Evolutionary conservation across 2,329 filamentous ascomycete genomes (phyloP), one percentile per base, ranked within the genome.

Genomic region (Verticillium zaregamsianum): DNA sequence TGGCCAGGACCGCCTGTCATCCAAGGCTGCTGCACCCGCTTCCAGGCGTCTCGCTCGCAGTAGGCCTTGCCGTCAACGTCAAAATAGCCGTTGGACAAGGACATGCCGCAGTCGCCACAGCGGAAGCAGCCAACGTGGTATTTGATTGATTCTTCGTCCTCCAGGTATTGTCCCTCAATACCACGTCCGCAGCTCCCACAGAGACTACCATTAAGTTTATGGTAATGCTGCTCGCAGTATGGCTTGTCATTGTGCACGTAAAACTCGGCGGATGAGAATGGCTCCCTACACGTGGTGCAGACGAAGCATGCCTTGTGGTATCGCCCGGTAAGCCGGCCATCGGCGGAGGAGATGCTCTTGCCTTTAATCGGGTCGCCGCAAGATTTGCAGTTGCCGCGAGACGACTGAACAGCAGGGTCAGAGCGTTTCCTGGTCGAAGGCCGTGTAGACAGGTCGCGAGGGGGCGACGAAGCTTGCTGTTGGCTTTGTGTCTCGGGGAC

Each of bases 231-330:
- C 67, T 92, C 90, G 75, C 95, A 98, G 76, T 94, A 97, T 0
- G 95, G 95, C 63, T 87, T 83, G 76, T 99, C 92, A 66, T 90
- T 79, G 63, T 93, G 85, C 12, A 99, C 93, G 73, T 99, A 99
- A 69, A 98, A 98, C 63, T 95, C 93, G 1, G 92, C 86, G 0
- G 93, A 96, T 23, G 88, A 81, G 71, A 98, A 99, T 1, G 93
- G 89, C 60, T 88, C 83, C 12, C 82, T 80, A 78, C 95, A 99
- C 1, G 90, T 93, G 5, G 87, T 86, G 81, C 95, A 99, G 12
- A 94, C 91, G 72, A 99, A 98, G 74, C 94, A 99, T 5, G 90
- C 85, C 74, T 96, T 96, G 81, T 99, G 95, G 74, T 97, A 99
- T 65, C 93, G 89, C 11, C 95, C 95, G 0, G 92, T 96, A 28